Percentiles rank a stretch among this genome's conserved stretches.
phyloP scores from a whole-genome alignment of 139 green algal species.

The Chlorella vulgaris region DNA sequence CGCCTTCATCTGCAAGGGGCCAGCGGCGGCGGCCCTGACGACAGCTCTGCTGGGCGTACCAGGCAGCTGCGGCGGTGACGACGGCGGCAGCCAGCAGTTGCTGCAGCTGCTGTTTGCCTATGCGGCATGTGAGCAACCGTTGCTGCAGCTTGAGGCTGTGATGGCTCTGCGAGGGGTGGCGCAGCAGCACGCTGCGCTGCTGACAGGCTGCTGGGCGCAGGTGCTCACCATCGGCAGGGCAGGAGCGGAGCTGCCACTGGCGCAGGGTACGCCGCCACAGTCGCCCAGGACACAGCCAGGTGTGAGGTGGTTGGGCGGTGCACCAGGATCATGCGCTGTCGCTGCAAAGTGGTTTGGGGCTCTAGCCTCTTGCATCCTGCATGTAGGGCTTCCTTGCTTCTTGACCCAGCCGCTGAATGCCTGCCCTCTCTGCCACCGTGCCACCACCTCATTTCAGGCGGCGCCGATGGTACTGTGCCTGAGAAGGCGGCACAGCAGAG shows the following conservation, averaged over 20 bases:
- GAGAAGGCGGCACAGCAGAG: conserved; percentile 36
- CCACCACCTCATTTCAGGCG: background rate
- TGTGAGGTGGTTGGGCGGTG: too few relatives aligned
- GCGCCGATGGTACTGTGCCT: conserved; percentile 13
- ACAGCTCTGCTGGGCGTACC: background rate
- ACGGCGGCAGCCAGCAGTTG: conserved; percentile 50
- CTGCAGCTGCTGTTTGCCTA: conserved; percentile 27
- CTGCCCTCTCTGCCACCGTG: background rate
- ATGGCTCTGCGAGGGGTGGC: conserved; percentile 40
- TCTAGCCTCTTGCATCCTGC: too few relatives aligned
- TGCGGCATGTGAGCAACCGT: background rate
- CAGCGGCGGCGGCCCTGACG: conserved; percentile 1
- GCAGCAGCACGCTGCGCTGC: conserved; percentile 26
- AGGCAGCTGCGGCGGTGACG: conserved; percentile 23
- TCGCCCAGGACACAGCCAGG: background rate
- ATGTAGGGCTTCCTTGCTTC: too few relatives aligned
- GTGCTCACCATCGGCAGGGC: background rate
- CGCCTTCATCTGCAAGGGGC: conserved; percentile 47
- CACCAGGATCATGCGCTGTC: too few relatives aligned
- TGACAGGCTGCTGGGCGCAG: conserved; percentile 11
- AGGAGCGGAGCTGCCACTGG: background rate
- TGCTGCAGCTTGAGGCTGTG: conserved; percentile 34
- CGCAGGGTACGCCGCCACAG: background rate
- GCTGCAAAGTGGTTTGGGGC: too few relatives aligned
- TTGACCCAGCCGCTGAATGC: too few relatives aligned